phyloP scores from a whole-genome alignment of 2,329 filamentous ascomycete species.

The Lecanicillium sp. region DNA sequence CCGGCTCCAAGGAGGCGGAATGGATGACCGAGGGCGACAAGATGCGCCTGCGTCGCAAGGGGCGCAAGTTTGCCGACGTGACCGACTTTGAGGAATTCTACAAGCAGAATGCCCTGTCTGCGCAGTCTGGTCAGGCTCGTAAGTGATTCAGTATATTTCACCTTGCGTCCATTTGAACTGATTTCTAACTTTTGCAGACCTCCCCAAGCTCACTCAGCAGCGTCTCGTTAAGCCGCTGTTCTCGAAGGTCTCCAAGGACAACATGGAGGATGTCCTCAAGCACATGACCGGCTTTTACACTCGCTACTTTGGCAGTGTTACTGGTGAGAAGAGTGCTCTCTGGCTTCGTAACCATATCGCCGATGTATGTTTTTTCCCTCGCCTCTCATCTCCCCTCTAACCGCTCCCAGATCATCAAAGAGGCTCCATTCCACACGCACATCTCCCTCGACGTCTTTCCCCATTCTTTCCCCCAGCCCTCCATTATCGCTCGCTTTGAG shows the following conservation, averaged over 20 bases:
- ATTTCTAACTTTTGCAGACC: conserved; percentile 19
- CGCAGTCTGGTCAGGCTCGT: conserved; percentile 26
- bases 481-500: conserved; percentile 63
- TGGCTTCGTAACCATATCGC: conserved; percentile 33
- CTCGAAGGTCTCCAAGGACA: conserved; percentile 52
- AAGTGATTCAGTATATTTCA: conserved; percentile 4
- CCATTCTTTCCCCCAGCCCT: conserved; percentile 64
- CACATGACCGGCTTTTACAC: conserved; percentile 56
- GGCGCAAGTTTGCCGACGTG: conserved; percentile 68
- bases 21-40: conserved; percentile 73
- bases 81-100: conserved; percentile 54
- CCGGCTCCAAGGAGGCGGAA: conserved; percentile 52
- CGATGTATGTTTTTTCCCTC: conserved; percentile 16
- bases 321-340: conserved; percentile 26
- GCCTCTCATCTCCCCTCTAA: neutral
- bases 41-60: conserved; percentile 59
- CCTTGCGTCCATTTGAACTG: neutral
- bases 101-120: conserved; percentile 17
- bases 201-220: conserved; percentile 40
- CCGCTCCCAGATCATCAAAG: conserved; percentile 23
- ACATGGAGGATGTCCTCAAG: conserved; percentile 60
- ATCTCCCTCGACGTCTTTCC: conserved; percentile 46
- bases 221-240: conserved; percentile 51
- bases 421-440: conserved; percentile 30
- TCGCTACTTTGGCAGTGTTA: conserved; percentile 43